A percentile compares a stretch with the other conserved stretches of the same genome.
These are phyloP conservation scores for Theileria parva DNA, from an alignment of 169 alveolate species.

Conservation along the genomic window DNA sequence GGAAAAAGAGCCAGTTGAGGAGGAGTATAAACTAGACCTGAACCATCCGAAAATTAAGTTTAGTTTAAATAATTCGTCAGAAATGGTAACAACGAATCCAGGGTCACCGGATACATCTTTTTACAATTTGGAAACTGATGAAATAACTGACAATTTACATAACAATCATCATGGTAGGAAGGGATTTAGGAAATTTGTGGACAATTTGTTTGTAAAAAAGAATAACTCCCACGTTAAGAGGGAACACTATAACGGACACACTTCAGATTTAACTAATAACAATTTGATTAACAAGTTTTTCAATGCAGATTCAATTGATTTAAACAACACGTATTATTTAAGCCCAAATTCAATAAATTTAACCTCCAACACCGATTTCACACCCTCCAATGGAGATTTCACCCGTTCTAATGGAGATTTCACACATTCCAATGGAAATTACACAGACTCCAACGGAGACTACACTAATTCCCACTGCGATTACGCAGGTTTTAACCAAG, in stretches of 20 bases:
- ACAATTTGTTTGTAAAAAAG: not conserved
- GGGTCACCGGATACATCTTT: not conserved
- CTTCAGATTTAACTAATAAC: not conserved
- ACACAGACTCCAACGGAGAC: not conserved
- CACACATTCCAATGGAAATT: not conserved
- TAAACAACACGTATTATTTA: not conserved
- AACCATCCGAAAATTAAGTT: not conserved
- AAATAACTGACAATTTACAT: not conserved
- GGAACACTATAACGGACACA: not conserved
- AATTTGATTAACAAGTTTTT: not conserved
- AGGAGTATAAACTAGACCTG: not conserved
- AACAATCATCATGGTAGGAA: not conserved
- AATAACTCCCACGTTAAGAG: not conserved
- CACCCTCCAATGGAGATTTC: not conserved
- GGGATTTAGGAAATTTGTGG: not conserved
- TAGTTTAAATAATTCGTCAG: not conserved
- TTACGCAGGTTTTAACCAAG: too few species aligned
- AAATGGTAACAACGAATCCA: not conserved
- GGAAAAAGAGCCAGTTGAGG: conserved; percentile 9
- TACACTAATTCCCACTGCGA: not conserved
- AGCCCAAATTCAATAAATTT: not conserved
- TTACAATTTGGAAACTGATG: not conserved
- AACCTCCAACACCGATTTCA: not conserved
- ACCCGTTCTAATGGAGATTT: not conserved
- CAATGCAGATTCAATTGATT: not conserved